phyloP scores from a whole-genome alignment of 345 rosid species.

The Isatis tinctoria region DNA sequence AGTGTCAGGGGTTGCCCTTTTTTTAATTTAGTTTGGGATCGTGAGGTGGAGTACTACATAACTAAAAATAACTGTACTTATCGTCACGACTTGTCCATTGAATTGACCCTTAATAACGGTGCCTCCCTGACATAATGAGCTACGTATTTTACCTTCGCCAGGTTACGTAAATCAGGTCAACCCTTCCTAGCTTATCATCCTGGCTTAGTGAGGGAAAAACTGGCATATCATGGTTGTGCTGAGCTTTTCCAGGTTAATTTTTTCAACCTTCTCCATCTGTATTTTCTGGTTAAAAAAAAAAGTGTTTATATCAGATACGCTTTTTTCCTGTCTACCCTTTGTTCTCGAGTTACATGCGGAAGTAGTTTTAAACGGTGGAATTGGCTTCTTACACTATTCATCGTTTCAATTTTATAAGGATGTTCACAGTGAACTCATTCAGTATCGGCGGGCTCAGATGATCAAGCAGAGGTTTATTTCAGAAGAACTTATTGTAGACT shows the following conservation, averaged over 20 bases:
- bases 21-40: not conserved
- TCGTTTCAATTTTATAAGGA: conserved; percentile 48
- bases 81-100: not conserved
- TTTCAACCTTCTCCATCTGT: conserved; percentile 12
- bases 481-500: conserved; percentile 57
- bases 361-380: not conserved
- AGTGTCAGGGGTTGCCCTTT: not conserved
- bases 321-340: not conserved
- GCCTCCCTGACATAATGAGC: conserved; percentile 11
- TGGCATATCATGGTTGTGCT: conserved; percentile 99
- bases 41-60: not conserved
- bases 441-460: conserved; percentile 82
- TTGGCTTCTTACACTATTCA: conserved; percentile 25
- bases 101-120: not conserved
- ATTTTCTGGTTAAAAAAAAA: conserved; percentile 8
- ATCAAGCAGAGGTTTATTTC: conserved; percentile 70
- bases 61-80: not conserved
- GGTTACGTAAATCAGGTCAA: conserved; percentile 75
- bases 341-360: conserved; percentile 14
- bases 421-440: conserved; percentile 92
- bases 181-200: conserved; percentile 87
- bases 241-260: conserved; percentile 87
- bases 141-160: conserved; percentile 27
- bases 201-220: conserved; percentile 73
- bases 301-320: not conserved